Evolutionary conservation across 2,329 filamentous ascomycete genomes (phyloP).

Genomic region (Plectosphaerella cucumerina): DNA sequence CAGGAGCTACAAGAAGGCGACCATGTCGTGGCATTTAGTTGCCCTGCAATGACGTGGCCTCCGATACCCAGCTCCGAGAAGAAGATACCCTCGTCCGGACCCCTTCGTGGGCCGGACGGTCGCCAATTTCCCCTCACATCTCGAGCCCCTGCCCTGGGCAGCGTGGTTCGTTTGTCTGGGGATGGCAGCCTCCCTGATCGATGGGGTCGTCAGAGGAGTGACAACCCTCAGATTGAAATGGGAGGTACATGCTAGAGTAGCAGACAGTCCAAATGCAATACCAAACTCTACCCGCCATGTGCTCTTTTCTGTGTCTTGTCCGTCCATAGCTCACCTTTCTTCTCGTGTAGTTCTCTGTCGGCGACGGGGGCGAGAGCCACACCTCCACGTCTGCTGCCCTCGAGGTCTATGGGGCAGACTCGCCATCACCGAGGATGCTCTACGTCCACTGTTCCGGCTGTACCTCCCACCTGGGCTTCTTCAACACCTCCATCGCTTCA

Average conservation of each 20-base stretch:
- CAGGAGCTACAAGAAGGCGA: conserved; percentile 57
- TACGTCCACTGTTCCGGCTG: conserved; percentile 43
- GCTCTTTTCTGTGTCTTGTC: conserved; percentile 14
- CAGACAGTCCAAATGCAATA: neutral
- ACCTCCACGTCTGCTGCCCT: conserved; percentile 21
- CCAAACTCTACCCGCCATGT: conserved; percentile 9
- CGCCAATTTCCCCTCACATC: too few species aligned
- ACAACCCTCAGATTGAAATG: conserved; percentile 43
- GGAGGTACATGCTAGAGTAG: conserved; percentile 33
- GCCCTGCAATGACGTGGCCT: conserved; percentile 51
- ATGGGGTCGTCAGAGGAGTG: conserved; percentile 43
- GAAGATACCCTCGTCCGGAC: conserved; percentile 25
- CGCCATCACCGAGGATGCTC: conserved; percentile 22
- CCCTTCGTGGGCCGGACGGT: too few species aligned
- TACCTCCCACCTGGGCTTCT: conserved; percentile 40
- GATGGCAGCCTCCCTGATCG: conserved; percentile 22
- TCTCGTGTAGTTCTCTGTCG: conserved; percentile 31
- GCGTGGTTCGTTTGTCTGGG: too few species aligned
- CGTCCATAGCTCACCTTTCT: conserved; percentile 1
- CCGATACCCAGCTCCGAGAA: conserved; percentile 69
- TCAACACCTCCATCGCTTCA: conserved; percentile 38
- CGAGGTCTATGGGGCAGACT: conserved; percentile 9
- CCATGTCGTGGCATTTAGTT: conserved; percentile 37
- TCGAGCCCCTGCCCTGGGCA: too few species aligned
- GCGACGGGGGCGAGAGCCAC: conserved; percentile 21